phyloP scores from a whole-genome alignment of 768 basidiomycete species.

The Lentinula edodes region DNA sequence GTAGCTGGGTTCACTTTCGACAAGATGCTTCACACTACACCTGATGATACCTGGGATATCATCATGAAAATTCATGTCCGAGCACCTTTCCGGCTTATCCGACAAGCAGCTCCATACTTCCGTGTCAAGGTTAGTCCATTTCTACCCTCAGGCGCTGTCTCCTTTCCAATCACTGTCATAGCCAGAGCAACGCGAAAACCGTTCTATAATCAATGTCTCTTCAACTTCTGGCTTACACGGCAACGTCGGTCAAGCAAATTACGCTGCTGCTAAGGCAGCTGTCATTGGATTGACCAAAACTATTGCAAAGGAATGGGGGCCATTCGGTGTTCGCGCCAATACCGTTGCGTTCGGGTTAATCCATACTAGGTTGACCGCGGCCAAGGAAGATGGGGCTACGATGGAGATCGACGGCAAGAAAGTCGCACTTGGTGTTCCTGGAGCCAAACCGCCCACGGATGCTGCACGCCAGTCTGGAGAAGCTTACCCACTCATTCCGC shows the following conservation, averaged over 20 bases:
- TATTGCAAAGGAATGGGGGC: slow-evolving; percentile 84
- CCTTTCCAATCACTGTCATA: slow-evolving; percentile 17
- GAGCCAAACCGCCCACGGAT: slow-evolving; percentile 32
- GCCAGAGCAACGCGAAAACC: slow-evolving; percentile 55
- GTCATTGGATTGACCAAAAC: slow-evolving; percentile 81
- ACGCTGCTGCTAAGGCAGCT: slow-evolving; percentile 74
- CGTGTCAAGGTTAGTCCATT: slow-evolving; percentile 52
- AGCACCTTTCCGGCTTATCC: slow-evolving; percentile 80
- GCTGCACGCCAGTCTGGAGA: slow-evolving; percentile 21
- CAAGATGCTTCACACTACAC: slow-evolving; percentile 85
- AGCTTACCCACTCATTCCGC: slow-evolving; percentile 46
- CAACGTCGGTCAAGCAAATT: slow-evolving; percentile 83
- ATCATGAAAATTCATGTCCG: slow-evolving; percentile 83
- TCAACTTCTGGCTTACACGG: slow-evolving; percentile 82
- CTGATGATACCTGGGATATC: slow-evolving; percentile 76
- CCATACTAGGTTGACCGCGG: slow-evolving; percentile 71
- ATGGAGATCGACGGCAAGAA: slow-evolving; percentile 83
- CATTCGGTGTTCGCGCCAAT: slow-evolving; percentile 78
- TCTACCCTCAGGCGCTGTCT: neutral
- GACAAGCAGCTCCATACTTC: slow-evolving; percentile 82
- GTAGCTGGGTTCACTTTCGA: slow-evolving; percentile 75
- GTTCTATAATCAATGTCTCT: slow-evolving; percentile 78
- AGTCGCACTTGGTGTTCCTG: slow-evolving; percentile 77
- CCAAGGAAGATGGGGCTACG: slow-evolving; percentile 70
- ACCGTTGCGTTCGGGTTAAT: slow-evolving; percentile 75